Evolutionary conservation across 768 basidiomycete genomes (phyloP).

Genomic region (Mycena polygramma): DNA sequence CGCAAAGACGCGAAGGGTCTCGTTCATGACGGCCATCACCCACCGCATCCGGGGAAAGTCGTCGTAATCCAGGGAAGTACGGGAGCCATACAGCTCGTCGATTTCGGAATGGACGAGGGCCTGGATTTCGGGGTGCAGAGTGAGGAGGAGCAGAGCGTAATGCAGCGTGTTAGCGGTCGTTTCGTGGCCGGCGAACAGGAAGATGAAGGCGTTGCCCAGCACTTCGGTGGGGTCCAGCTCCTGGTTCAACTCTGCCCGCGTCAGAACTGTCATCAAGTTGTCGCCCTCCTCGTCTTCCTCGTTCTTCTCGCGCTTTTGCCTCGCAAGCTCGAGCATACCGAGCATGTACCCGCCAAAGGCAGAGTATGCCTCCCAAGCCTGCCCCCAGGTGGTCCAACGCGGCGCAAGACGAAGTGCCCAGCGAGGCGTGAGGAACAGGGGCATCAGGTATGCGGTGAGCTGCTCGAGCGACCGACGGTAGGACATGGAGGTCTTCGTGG

Average conservation of each 20-base stretch:
- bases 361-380: conserved; percentile 31
- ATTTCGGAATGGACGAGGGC: conserved; percentile 32
- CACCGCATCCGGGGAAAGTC: conserved; percentile 16
- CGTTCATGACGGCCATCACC: conserved; percentile 24
- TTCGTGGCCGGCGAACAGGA: conserved; percentile 30
- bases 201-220: conserved; percentile 30
- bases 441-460: conserved; percentile 27
- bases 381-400: conserved; percentile 17
- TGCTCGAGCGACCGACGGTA: conserved; percentile 29
- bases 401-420: conserved; percentile 18
- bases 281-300: conserved; percentile 2
- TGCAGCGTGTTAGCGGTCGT: conserved; percentile 32
- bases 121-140: conserved; percentile 34
- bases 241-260: conserved; percentile 15
- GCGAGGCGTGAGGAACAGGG: conserved; percentile 27
- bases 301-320: too few relatives aligned
- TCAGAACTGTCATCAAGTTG: conserved; percentile 27
- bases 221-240: conserved; percentile 20
- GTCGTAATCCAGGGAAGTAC: conserved; percentile 18
- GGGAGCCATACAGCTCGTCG: conserved; percentile 14
- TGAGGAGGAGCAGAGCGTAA: conserved; percentile 36
- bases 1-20: conserved; percentile 24
- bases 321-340: conserved; percentile 24
- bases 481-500: conserved; percentile 6
- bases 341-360: conserved; percentile 34